Base-by-base conservation (phyloP, 768 basidiomycete species). In the Rhodotorula diobovata region DNA sequence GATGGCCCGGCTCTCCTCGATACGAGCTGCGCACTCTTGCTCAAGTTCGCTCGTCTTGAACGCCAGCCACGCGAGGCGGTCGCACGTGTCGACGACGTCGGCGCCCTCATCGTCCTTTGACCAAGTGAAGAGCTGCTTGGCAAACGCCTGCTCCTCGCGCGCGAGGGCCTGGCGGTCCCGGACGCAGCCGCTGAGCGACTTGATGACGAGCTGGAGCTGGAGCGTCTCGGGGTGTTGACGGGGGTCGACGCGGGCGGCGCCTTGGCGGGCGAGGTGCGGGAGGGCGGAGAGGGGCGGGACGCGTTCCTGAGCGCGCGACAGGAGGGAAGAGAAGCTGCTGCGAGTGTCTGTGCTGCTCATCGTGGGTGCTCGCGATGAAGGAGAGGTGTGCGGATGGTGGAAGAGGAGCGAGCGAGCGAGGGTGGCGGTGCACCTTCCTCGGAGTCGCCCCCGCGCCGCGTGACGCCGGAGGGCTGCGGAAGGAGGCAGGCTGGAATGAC, bases 191-290 rank as follows among this genome's bases (percentile, higher is more conserved):
- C 37, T 30, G 23, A 50, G 45, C 20, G 68, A 30, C 54, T 75
- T 73, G 67, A 78, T 64, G 63, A 61, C 48, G 34, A 75, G 70
- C 39, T 76, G 75, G 28, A 74, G 60, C 56, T 71, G 54, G 41
- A 70, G 66, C 34, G 72, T 76, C 30, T 71, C 68, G 35, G 30
- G 23, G 20, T 18, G 7, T 46, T 70, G 66, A 20, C 28, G 34
- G 9, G 63, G 63, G 45, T 65, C 43, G 43, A 65, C 30, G 28
- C 45, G 54, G 15, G 23, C 63, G 20, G 41, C 32, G 21, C 54
- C 39, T 30, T 63, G 53, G 41, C 63, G 51, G 6, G 59, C 61
- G 21, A 41, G 30, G 53, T 55, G 53, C 6, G 39, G 41, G 30
- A 64, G 53, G 5, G 37, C 41, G 2, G 53, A 55, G 53, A 64